Evolutionary conservation across 2,329 filamentous ascomycete species (phyloP), one percentile per base, ranked within the genome.

Genomic region (Fusarium torreyae): DNA sequence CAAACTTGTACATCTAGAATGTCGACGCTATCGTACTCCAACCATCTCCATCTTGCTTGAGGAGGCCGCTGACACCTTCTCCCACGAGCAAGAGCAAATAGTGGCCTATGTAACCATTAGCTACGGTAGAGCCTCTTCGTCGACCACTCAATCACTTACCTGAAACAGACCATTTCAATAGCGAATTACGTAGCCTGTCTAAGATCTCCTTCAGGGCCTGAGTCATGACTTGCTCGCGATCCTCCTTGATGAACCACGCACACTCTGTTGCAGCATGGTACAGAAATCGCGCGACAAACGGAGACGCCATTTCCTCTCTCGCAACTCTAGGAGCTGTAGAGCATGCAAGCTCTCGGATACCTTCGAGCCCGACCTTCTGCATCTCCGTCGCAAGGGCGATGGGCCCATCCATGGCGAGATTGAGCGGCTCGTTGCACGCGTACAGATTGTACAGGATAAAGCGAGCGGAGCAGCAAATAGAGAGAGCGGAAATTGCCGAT

Each of bases 181-280:
- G n/a, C 17, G 59, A 24, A 3, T 7, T n/a, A 5, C 22, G n/a
- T 7, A 70, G 45, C 2, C 62, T 53, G 3, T 5, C 11, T 1
- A 69, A 15, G 28, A 70, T 57, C 4, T 66, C 39, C 18, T 49
- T 20, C 17, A 71, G 33, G 2, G 61, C 55, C 24, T 54, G 42
- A n/a, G 33, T 42, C 54, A 70, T 67, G 4, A 39, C 20, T 5
- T 51, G 53, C 6, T 70, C 57, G n/a, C 64, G 51, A 31, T 71
- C 55, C 56, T 74, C 70, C 3, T 51, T 54, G 3, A 73, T 57
- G 28, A 72, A 68, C 66, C 68, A 71, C 14, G 63, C 59, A 13
- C 70, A 74, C 24, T 71, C 68, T 0, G 63, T 72, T 0, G 66
- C 68, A 13, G 66, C 60, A 46, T 65, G 57, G 22, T 73, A 73